Base-by-base conservation (phyloP, 1,284 basidiomycete species). In the Marasmius fiardii region DNA sequence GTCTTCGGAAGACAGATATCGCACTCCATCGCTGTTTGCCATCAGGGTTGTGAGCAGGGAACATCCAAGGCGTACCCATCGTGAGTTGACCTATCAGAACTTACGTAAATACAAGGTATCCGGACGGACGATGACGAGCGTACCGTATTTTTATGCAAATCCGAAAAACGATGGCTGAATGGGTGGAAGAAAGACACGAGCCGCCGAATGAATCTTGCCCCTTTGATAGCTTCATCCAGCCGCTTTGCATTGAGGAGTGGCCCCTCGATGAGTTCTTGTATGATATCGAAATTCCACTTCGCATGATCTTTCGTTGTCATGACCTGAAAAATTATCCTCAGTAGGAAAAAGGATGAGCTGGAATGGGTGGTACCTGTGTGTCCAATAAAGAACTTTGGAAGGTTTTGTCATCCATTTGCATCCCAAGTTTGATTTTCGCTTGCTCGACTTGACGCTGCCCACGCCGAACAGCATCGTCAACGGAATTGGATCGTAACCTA, bases 161-260 rank as follows among this genome's bases (percentile, higher is more conserved):
- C 87, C 7, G 92, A 90, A 71, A 97, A 99, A 28, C 91, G 85
- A 66, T 88, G 85, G 58, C 74, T 88, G 68, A 92, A 91, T 0
- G 97, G 97, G 68, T 97, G 92, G 66, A 90, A 98, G 76, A 99
- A 99, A 1, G 86, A 82, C 77, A 98, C 86, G 16, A 99, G 74
- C 31, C 93, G 82, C 35, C 89, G 82, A 57, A 97, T 86, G 62
- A 97, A 95, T 65, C 93, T 88, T 16, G 92, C 89, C 11, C 89
- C 92, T 66, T 89, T 91, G 67, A 96, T 92, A 1, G 93, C 93
- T 71, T 99, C 97, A 65, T 99, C 97, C 66, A 99, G 80, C n/a
- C 97, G 79, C 65, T 92, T 93, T 0, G 93, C 86, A 65, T 95
- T 96, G 48, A 95, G 77, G 50, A 99, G 73, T 0, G 95, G 93